These are phyloP conservation scores for Talaromyces pinophilus DNA, from an alignment of 2,329 filamentous ascomycete species.

Conservation along the genomic window DNA sequence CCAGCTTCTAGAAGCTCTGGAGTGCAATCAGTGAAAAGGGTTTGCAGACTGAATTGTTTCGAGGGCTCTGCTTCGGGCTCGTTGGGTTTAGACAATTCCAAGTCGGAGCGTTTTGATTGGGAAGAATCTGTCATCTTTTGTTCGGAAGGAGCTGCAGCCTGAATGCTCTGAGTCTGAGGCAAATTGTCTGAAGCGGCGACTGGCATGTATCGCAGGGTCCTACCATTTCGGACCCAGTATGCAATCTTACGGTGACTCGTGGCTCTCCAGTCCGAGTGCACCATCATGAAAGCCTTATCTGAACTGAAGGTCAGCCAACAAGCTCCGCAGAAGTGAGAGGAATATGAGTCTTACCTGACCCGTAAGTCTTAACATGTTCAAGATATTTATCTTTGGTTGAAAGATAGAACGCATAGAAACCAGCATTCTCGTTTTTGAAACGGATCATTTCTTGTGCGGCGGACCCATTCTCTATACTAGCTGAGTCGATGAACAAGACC, in stretches of 20 bases:
- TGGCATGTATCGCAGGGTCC: neutral
- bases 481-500: neutral
- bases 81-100: neutral
- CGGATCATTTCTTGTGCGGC: constrained; percentile 3
- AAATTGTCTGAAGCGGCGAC: neutral
- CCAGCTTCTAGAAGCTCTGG: constrained; percentile 15
- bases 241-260: constrained; percentile 11
- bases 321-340: neutral
- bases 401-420: constrained; percentile 11
- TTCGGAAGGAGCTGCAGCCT: neutral
- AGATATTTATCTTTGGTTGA: neutral
- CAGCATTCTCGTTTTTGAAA: constrained; percentile 14
- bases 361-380: neutral
- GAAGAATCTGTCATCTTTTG: neutral
- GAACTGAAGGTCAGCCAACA: neutral
- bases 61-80: neutral
- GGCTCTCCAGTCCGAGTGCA: neutral
- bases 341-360: constrained; percentile 7
- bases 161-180: neutral
- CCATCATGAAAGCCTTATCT: constrained; percentile 11
- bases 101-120: neutral
- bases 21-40: neutral
- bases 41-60: constrained; percentile 9
- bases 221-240: constrained; percentile 2
- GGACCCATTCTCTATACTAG: neutral